These are phyloP conservation scores for Musa acuminata DNA, from an alignment of 176 grass and related monocot genomes.

Conservation along the genomic window DNA sequence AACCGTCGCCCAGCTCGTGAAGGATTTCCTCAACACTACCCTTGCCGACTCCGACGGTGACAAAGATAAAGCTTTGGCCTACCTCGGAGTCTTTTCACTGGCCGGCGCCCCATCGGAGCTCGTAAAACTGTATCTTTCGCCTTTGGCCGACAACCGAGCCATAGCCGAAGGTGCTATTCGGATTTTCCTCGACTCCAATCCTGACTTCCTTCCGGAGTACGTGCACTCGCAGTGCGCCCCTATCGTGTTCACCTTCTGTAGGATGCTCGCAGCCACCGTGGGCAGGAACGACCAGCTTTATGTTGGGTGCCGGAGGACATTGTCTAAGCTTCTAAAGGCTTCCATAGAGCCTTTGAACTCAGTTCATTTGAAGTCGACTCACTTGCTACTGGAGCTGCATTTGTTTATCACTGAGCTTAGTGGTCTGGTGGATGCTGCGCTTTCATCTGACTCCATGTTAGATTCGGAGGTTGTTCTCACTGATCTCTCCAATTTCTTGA, in stretches of 20 bases:
- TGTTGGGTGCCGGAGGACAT: slow-evolving; percentile 36
- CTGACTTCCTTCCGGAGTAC: slow-evolving; percentile 25
- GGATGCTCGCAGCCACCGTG: slow-evolving; percentile 32
- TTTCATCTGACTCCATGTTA: slow-evolving; percentile 41
- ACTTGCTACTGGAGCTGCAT: slow-evolving; percentile 52
- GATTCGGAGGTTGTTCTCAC: slow-evolving; percentile 36
- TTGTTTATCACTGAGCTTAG: slow-evolving; percentile 54
- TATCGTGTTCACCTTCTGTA: slow-evolving; percentile 62
- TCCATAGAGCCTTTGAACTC: slow-evolving; percentile 11
- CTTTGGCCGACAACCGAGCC: neutral
- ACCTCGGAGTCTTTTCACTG: slow-evolving; percentile 59
- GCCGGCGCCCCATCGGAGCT: slow-evolving; percentile 49
- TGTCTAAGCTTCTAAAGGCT: slow-evolving; percentile 31
- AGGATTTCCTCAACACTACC: slow-evolving; percentile 41
- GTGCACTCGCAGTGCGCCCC: slow-evolving; percentile 32
- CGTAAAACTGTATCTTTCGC: slow-evolving; percentile 65
- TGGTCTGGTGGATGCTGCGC: slow-evolving; percentile 34
- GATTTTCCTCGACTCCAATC: slow-evolving; percentile 33
- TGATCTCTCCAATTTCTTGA: slow-evolving; percentile 76
- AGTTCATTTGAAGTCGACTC: slow-evolving; percentile 16
- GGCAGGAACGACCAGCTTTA: slow-evolving; percentile 54
- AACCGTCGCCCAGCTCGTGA: slow-evolving; percentile 48
- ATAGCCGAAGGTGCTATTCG: slow-evolving; percentile 48
- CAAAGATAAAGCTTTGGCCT: slow-evolving; percentile 21
- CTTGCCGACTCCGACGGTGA: neutral